A percentile compares a stretch with the other conserved stretches of the same genome.
phyloP scores from a whole-genome alignment of 2,329 filamentous ascomycete species.

The Pseudogymnoascus sp. region DNA sequence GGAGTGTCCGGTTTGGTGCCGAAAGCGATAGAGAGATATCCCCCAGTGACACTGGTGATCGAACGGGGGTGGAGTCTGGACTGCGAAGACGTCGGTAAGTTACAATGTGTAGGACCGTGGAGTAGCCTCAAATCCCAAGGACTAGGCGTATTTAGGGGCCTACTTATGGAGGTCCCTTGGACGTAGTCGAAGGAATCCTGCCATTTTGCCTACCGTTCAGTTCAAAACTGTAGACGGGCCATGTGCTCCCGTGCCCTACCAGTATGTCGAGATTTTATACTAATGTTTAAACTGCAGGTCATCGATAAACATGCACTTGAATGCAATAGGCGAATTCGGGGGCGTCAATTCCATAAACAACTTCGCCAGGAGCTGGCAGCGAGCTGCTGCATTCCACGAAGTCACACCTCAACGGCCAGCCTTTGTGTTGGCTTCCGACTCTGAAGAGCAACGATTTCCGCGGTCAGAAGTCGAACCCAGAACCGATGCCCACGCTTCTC shows the following conservation, averaged over 20 bases:
- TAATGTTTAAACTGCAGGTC: constrained; percentile 35
- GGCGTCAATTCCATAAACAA: constrained; percentile 92
- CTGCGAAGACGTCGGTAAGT: constrained; percentile 24
- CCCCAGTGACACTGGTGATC: constrained; percentile 14
- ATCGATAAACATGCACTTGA: constrained; percentile 49
- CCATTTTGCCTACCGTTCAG: neutral
- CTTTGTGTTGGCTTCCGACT: constrained; percentile 55
- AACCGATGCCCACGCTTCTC: constrained; percentile 22
- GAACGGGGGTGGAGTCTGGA: constrained; percentile 11
- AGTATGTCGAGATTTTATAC: neutral
- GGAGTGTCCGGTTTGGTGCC: constrained; percentile 24
- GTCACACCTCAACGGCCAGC: constrained; percentile 72
- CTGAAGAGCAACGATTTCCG: constrained; percentile 32
- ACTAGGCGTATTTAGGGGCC: neutral
- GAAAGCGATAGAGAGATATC: constrained; percentile 14
- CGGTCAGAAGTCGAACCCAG: constrained; percentile 20
- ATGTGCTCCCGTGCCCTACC: neutral
- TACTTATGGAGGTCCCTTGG: neutral
- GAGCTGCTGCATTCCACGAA: constrained; percentile 80
- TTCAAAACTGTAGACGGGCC: neutral
- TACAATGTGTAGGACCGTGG: neutral
- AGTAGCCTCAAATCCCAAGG: neutral
- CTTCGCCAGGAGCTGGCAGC: constrained; percentile 86
- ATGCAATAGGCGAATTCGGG: constrained; percentile 61
- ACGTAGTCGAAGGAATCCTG: neutral